Conservation (phyloP, 2,329 filamentous ascomycete genomes). For the Falciphora oryzae region DNA sequence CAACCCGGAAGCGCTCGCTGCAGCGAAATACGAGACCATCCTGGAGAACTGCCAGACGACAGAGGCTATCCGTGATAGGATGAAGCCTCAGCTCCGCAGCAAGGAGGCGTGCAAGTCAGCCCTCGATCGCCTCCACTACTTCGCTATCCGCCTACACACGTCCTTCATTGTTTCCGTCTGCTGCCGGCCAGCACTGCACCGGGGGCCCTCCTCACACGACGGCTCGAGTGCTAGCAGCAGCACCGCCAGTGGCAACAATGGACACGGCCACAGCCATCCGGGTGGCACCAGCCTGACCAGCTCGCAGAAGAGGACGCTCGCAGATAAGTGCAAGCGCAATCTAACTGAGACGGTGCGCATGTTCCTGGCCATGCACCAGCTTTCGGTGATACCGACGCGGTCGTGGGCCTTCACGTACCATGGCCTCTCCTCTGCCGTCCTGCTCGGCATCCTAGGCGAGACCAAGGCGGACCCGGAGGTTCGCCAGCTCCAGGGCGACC, state of each 20-base stretch:
- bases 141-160: constrained; percentile 58
- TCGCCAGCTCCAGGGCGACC: constrained; percentile 55
- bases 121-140: constrained; percentile 57
- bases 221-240: no score
- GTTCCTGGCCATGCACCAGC: constrained; percentile 64
- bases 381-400: constrained; percentile 59
- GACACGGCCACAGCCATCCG: background rate
- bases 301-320: constrained; percentile 48
- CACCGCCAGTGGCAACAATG: background rate
- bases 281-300: constrained; percentile 44
- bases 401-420: constrained; percentile 66
- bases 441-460: constrained; percentile 58
- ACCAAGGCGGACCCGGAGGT: constrained; percentile 59
- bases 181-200: constrained; percentile 55
- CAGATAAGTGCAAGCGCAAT: constrained; percentile 55
- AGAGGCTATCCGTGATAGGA: constrained; percentile 43
- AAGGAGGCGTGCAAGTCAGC: constrained; percentile 61
- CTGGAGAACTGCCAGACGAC: constrained; percentile 51
- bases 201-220: constrained; percentile 20
- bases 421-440: constrained; percentile 57
- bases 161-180: constrained; percentile 61
- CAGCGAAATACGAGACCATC: constrained; percentile 48
- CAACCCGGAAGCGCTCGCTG: constrained; percentile 46
- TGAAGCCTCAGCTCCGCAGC: constrained; percentile 46
- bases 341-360: constrained; percentile 61